Evolutionary conservation across 306 rosid species (phyloP), one percentile per base, ranked within the genome.

Genomic region (Rosa rugosa): DNA sequence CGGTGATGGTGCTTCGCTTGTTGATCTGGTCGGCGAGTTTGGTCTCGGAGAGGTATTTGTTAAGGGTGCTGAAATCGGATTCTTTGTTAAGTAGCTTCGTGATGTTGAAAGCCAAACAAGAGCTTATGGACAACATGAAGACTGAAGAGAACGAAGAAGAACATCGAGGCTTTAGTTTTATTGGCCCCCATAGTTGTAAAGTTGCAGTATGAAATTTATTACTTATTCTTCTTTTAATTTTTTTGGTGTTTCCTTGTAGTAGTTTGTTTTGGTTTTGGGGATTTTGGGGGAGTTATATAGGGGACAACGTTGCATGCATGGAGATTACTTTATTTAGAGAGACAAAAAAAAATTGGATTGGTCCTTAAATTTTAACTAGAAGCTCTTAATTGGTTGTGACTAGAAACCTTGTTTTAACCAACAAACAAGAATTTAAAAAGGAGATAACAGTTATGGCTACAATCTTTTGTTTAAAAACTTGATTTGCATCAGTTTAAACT

Each of bases 21-120:
- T 89, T 92, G 8, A 92, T 86, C 27, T 86, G 64, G 0, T 77
- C 85, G 8, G 80, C 82, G 22, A 92, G 80, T 47, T 86, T 84
- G 75, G 93, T 86, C 59, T 86, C 80, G 18, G 88, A 79, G 2
- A 92, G 77, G 59, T 76, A 73, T 68, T 84, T 64, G 69, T 79
- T 90, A 69, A 92, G 85, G 22, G 13, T 25, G 7, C 76, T 11
- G 3, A 80, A 80, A 1, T 89, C 86, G 8, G 90, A 81, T 73
- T 80, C 65, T 11, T 70, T 45, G 10, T 76, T 25, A 0, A 92
- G 71, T 9, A 69, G 36, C 54, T 69, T 78, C 0, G 90, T 84
- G 74, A 92, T 80, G 82, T 92, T 86, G 54, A 85, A 68, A 2
- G 84, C 89, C 20, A 83, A 44, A 1, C 84, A 68, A 2, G 84